These are phyloP conservation scores for Penicillium sp. DNA, from an alignment of 2,329 filamentous ascomycete genomes.

Conservation along the genomic window DNA sequence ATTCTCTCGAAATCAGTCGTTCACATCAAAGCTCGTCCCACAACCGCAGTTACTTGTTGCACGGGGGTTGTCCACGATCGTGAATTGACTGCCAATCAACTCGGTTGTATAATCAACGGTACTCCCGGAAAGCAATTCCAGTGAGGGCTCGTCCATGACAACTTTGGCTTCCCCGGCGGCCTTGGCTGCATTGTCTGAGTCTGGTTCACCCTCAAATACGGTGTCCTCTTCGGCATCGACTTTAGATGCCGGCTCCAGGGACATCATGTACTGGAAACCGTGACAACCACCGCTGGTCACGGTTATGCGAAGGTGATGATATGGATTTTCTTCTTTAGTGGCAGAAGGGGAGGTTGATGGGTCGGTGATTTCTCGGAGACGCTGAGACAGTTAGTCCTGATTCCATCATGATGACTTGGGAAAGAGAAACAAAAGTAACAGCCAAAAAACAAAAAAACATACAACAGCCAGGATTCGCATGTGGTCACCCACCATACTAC, in stretches of 20 bases:
- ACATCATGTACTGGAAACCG: constrained; percentile 97
- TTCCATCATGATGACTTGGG: background rate
- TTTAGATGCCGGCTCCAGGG: constrained; percentile 56
- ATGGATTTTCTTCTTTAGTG: constrained; percentile 55
- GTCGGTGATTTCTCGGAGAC: constrained; percentile 68
- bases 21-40: constrained; percentile 71
- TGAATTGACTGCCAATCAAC: constrained; percentile 90
- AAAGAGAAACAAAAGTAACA: constrained; percentile 6
- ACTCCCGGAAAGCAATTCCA: constrained; percentile 85
- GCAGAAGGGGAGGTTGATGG: constrained; percentile 37
- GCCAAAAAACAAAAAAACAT: constrained; percentile 34
- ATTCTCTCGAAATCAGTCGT: constrained; percentile 3
- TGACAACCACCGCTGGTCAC: constrained; percentile 94
- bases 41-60: constrained; percentile 95
- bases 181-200: constrained; percentile 20
- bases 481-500: constrained; percentile 46
- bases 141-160: constrained; percentile 77
- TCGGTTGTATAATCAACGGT: constrained; percentile 96
- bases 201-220: constrained; percentile 64
- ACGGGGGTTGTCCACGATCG: constrained; percentile 86
- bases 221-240: constrained; percentile 73
- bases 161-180: constrained; percentile 63
- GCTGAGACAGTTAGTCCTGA: constrained; percentile 38
- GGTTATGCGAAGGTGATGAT: constrained; percentile 80
- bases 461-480: constrained; percentile 44